A percentile compares a stretch with the other conserved stretches of the same genome.
Conservation (phyloP, 768 basidiomycete species). For the Serendipita sp. region DNA sequence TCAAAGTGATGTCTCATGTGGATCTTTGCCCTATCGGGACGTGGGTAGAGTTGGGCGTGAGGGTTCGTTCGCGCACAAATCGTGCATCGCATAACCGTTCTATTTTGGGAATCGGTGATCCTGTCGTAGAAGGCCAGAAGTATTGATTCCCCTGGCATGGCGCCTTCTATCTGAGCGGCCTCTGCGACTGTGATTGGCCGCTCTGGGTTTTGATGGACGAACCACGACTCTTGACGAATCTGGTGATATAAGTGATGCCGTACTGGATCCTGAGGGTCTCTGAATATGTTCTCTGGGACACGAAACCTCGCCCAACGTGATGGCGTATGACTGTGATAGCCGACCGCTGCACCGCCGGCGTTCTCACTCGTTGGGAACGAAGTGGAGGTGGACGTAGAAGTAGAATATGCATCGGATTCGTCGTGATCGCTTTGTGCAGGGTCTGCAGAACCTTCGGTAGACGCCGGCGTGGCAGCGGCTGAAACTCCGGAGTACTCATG, state of each 20-base stretch:
- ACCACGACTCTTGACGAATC: neutral
- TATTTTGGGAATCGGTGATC: neutral
- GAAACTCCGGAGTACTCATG: neutral
- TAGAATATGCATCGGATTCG: neutral
- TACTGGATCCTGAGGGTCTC: neutral
- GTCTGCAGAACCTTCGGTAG: constrained; percentile 1
- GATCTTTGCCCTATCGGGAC: neutral
- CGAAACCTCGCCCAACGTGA: neutral
- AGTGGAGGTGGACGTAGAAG: neutral
- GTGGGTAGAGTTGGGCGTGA: neutral
- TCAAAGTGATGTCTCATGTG: constrained; percentile 2
- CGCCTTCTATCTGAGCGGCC: neutral
- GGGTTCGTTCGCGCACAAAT: neutral
- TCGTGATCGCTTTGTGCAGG: constrained; percentile 1
- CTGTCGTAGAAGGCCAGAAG: neutral
- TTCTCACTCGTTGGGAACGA: neutral
- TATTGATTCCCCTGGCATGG: neutral
- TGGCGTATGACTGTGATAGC: neutral
- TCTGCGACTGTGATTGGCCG: neutral
- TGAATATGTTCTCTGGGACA: neutral
- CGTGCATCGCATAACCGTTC: neutral
- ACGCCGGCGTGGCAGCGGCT: neutral
- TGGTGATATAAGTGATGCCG: neutral
- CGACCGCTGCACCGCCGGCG: neutral
- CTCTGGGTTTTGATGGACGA: neutral